These are phyloP conservation scores for Penicillium digitatum DNA, from an alignment of 2,329 filamentous ascomycete species.

Conservation along the genomic window DNA sequence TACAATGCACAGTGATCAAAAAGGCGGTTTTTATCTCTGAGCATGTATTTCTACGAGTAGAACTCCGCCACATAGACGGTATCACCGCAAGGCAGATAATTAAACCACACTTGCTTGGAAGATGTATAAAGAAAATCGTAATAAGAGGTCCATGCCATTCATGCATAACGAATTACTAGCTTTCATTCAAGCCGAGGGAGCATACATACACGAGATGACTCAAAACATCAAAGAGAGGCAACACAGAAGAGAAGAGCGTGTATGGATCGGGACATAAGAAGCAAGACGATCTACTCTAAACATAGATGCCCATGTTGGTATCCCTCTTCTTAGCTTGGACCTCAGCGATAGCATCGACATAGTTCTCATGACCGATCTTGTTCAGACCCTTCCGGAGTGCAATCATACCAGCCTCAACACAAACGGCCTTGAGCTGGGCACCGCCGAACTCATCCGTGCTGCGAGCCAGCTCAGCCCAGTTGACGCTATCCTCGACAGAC, in stretches of 20 bases:
- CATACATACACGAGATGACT: conserved; percentile 22
- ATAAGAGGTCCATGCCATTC: background rate
- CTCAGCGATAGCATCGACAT: conserved; percentile 96
- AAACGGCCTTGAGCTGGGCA: conserved; percentile 96
- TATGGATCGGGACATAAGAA: conserved; percentile 7
- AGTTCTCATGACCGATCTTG: conserved; percentile 97
- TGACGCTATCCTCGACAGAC: conserved; percentile 87
- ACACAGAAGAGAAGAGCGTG: background rate
- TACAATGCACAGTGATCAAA: background rate
- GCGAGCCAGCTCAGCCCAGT: conserved; percentile 92
- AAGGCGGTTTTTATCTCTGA: background rate
- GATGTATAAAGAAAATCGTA: background rate
- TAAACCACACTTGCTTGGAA: background rate
- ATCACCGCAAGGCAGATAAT: background rate
- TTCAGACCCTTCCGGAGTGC: conserved; percentile 88
- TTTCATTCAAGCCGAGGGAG: conserved; percentile 12
- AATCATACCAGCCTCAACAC: conserved; percentile 99
- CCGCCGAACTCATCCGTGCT: conserved; percentile 98
- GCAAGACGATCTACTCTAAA: conserved; percentile 26
- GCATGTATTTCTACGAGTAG: background rate
- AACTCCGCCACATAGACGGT: background rate
- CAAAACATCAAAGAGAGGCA: conserved; percentile 1
- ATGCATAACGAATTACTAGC: conserved; percentile 23
- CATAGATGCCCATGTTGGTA: conserved; percentile 48
- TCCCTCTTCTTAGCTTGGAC: conserved; percentile 91